Percentiles rank a stretch among this genome's conserved stretches.
phyloP scores from a whole-genome alignment of 352 stramenopile species.

The Peronospora destructor region DNA sequence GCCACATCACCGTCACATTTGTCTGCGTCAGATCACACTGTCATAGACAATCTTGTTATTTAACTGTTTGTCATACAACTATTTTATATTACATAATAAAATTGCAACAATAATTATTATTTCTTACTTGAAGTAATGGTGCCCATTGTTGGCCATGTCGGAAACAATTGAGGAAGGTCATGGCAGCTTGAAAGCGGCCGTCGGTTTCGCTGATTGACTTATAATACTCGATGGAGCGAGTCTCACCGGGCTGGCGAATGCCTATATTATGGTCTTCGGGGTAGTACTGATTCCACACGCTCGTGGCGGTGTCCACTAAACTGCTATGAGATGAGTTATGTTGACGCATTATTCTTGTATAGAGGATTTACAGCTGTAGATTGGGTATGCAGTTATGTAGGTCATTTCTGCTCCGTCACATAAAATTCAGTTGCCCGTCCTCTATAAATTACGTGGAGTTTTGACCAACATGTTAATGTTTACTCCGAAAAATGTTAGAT shows the following conservation, averaged over 20 bases:
- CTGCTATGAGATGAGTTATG: conserved; percentile 20
- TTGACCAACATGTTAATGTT: no score
- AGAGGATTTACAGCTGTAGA: no score
- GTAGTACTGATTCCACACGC: conserved; percentile 77
- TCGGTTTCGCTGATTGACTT: conserved; percentile 43
- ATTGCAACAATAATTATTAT: not conserved
- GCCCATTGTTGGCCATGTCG: conserved; percentile 42
- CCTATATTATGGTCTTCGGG: conserved; percentile 56
- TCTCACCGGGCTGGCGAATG: conserved; percentile 31
- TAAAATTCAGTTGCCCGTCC: no score
- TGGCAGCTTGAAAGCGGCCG: conserved; percentile 46
- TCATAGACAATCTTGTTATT: not conserved
- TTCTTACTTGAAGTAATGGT: conserved; percentile 33
- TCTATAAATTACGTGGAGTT: not conserved
- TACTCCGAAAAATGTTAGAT: no score
- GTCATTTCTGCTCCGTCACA: no score
- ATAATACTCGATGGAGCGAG: conserved; percentile 39
- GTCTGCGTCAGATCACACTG: conserved; percentile 47
- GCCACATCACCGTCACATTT: conserved; percentile 43
- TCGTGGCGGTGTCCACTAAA: conserved; percentile 42
- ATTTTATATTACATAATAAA: no score
- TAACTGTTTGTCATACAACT: no score
- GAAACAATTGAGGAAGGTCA: conserved; percentile 57
- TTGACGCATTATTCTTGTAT: not conserved
- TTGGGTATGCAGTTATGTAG: no score